Conservation (phyloP, 768 basidiomycete species). For the Trametes cinnabarina region DNA sequence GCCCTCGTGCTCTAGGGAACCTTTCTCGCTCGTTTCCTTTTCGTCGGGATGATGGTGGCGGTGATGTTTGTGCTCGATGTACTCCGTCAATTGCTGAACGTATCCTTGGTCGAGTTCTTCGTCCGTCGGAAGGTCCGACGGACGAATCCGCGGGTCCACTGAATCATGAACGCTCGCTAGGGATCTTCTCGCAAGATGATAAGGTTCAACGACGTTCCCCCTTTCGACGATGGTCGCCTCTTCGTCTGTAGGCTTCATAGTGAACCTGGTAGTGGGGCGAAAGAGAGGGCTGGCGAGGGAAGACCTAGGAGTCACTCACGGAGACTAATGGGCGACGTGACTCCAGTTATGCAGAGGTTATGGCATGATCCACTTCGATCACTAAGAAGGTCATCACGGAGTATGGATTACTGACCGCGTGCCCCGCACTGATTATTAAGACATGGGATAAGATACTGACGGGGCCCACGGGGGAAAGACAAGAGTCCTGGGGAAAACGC, state of each 20-base stretch:
- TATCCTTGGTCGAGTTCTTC: conserved; percentile 35
- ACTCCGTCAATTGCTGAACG: conserved; percentile 32
- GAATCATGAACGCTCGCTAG: conserved; percentile 27
- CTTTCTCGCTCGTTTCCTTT: conserved; percentile 9
- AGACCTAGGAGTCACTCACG: not conserved
- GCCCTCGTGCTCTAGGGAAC: not conserved
- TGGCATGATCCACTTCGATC: not conserved
- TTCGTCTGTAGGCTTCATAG: conserved; percentile 11
- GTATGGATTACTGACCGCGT: not conserved
- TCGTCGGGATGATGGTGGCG: conserved; percentile 10
- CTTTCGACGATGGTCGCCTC: conserved; percentile 9
- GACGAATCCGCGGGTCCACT: conserved; percentile 39
- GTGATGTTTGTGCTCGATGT: conserved; percentile 27
- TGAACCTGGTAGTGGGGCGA: not conserved
- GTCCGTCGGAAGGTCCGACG: conserved; percentile 31
- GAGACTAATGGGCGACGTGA: not conserved
- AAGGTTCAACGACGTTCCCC: not conserved
- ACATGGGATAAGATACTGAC: not conserved
- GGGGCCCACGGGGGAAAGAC: too few species aligned
- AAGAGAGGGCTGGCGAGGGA: not conserved
- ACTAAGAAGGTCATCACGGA: not conserved
- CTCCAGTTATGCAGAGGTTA: not conserved
- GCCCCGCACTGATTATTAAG: not conserved
- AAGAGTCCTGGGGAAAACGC: too few species aligned
- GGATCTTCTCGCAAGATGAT: conserved; percentile 16